Evolutionary conservation across 306 rosid species (phyloP), one percentile per base, ranked within the genome.

Genomic region (Rosa rugosa): DNA sequence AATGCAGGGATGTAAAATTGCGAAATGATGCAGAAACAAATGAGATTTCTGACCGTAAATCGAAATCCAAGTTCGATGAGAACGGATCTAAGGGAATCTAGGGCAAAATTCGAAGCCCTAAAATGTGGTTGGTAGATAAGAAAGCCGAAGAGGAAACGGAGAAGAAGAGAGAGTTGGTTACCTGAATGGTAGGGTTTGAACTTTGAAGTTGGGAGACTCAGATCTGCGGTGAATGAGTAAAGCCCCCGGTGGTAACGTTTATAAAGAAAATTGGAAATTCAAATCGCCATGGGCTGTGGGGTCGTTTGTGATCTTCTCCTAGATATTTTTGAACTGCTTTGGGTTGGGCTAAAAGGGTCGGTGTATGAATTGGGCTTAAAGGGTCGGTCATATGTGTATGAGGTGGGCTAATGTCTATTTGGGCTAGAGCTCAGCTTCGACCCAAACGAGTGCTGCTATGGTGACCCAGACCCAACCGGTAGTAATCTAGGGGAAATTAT

Each of bases 211-310:
- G 47, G 45, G 57, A 62, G 51, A 40, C 23, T 73, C 79, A 47
- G 79, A 76, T 76, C 72, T 76, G 69, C 2, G 17, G 69, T 36
- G 69, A 25, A 6, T 9, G 41, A 31, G 36, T 31, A 25, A 5
- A 56, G 54, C n/a, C 49, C 49, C 31, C 31, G 36, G 62, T 8
- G 16, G 79, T 22, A 63, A 31, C 38, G 17, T 75, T 36, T 34
- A 36, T 46, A 63, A 46, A 42, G 34, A 47, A 60, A 62, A 4
- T 6, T 31, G 36, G 71, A 75, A 75, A 62, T 75, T 75, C 59
- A 62, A 75, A 62, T 27, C 6, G 34, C 36, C 71, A 31, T 44
- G 45, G 51, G 73, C 7, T 62, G 70, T 64, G 57, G 78, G 69
- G 69, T 50, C 42, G 11, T 11, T 11, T 25, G 25, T 1, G 23